Conservation (phyloP, 2,329 filamentous ascomycete genomes). For the Cytospora paraplurivora region DNA sequence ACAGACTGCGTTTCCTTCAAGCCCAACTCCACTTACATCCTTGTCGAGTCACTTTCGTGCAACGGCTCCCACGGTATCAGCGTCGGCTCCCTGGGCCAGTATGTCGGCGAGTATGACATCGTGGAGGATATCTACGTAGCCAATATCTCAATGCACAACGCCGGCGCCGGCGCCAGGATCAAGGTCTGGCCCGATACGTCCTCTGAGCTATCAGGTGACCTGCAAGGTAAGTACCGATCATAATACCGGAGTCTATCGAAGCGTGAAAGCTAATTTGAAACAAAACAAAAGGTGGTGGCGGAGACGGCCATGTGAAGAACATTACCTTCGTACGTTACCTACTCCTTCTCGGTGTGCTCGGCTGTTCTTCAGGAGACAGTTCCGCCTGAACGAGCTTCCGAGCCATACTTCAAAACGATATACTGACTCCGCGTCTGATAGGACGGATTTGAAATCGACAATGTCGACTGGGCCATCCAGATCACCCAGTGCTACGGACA, state of each 20-base stretch:
- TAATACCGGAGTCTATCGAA: neutral
- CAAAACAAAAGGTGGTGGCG: conserved; percentile 49
- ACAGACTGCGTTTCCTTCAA: conserved; percentile 72
- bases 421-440: conserved; percentile 31
- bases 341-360: neutral
- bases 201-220: conserved; percentile 44
- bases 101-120: conserved; percentile 63
- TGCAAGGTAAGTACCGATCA: conserved; percentile 44
- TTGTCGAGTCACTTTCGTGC: conserved; percentile 68
- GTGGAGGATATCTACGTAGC: conserved; percentile 69
- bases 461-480: conserved; percentile 65
- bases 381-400: neutral
- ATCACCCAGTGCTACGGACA: conserved; percentile 50
- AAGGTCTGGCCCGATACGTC: conserved; percentile 57
- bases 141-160: conserved; percentile 61
- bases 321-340: conserved; percentile 47
- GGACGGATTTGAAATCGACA: conserved; percentile 56
- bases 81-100: conserved; percentile 72
- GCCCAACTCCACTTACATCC: conserved; percentile 69
- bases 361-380: neutral
- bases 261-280: neutral
- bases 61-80: conserved; percentile 73
- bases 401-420: neutral
- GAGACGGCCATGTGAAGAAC: conserved; percentile 60
- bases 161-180: conserved; percentile 68